Percentiles rank a stretch among this genome's conserved stretches.
Conservation (phyloP, 176 grass and related monocot species). For the Lolium multiflorum region DNA sequence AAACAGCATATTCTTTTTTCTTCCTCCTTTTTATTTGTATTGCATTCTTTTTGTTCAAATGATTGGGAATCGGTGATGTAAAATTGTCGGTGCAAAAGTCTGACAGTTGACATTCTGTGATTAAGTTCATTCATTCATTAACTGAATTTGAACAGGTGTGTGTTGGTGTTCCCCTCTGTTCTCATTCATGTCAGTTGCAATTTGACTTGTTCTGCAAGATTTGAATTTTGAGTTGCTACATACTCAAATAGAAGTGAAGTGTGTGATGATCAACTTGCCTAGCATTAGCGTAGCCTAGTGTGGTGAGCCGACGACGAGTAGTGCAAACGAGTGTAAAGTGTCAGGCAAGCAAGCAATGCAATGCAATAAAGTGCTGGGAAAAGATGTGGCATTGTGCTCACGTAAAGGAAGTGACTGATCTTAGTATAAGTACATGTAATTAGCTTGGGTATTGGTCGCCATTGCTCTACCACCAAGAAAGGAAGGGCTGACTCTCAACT, state of each 20-base stretch:
- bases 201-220: not conserved
- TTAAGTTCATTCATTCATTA: conserved; percentile 37
- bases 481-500: conserved; percentile 19
- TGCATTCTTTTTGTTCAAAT: conserved; percentile 50
- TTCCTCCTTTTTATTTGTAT: conserved; percentile 1
- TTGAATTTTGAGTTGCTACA: not conserved
- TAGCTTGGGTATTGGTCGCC: conserved; percentile 44
- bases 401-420: conserved; percentile 54
- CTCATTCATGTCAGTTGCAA: not conserved
- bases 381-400: conserved; percentile 66
- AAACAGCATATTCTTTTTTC: conserved; percentile 28
- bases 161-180: too few species aligned
- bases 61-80: conserved; percentile 22
- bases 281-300: not conserved
- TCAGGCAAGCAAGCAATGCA: conserved; percentile 6
- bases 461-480: conserved; percentile 58
- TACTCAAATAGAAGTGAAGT: not conserved
- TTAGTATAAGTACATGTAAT: not conserved
- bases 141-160: not conserved
- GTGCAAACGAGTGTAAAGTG: conserved; percentile 60
- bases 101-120: conserved; percentile 27
- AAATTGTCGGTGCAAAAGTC: conserved; percentile 42
- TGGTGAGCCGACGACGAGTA: conserved; percentile 53
- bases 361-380: conserved; percentile 33
- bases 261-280: conserved; percentile 8